Evolutionary conservation across 768 basidiomycete genomes (phyloP).

Genomic region (Phlebiopsis gigantea): DNA sequence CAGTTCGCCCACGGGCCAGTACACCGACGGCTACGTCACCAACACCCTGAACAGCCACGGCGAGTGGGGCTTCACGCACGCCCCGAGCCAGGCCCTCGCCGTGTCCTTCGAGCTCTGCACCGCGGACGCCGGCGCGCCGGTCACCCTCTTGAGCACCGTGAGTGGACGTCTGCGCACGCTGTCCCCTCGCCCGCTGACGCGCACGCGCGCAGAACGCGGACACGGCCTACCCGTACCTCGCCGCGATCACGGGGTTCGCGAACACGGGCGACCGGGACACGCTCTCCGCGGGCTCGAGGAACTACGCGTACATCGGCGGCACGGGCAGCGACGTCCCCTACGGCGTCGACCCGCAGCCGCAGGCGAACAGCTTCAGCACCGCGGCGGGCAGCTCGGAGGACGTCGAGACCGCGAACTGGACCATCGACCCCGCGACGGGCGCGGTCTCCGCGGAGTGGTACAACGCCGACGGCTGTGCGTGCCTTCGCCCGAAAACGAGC

Average conservation of each 20-base stretch:
- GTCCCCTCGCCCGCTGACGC: neutral
- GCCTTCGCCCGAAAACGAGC: too few species aligned
- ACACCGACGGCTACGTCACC: neutral
- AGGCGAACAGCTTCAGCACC: slow-evolving; percentile 12
- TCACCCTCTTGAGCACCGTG: neutral
- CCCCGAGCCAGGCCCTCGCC: neutral
- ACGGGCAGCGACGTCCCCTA: neutral
- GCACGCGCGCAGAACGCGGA: slow-evolving; percentile 1
- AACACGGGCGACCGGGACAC: neutral
- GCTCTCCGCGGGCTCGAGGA: neutral
- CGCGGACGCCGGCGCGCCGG: neutral
- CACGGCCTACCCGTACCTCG: neutral
- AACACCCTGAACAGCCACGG: neutral
- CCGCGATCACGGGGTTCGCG: slow-evolving; percentile 1
- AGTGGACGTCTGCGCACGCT: too few species aligned
- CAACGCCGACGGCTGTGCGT: slow-evolving; percentile 18
- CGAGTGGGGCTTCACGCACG: neutral
- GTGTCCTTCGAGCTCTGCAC: neutral
- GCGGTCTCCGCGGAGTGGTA: slow-evolving; percentile 12
- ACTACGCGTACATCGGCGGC: slow-evolving; percentile 10
- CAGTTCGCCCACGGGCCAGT: neutral
- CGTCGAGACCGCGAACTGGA: slow-evolving; percentile 18
- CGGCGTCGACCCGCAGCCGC: neutral
- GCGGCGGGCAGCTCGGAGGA: slow-evolving; percentile 1
- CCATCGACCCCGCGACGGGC: neutral